Percentiles rank a stretch among this genome's conserved stretches.
Evolutionary conservation across 768 basidiomycete genomes (phyloP).

Genomic region (Phylloporus sp.): DNA sequence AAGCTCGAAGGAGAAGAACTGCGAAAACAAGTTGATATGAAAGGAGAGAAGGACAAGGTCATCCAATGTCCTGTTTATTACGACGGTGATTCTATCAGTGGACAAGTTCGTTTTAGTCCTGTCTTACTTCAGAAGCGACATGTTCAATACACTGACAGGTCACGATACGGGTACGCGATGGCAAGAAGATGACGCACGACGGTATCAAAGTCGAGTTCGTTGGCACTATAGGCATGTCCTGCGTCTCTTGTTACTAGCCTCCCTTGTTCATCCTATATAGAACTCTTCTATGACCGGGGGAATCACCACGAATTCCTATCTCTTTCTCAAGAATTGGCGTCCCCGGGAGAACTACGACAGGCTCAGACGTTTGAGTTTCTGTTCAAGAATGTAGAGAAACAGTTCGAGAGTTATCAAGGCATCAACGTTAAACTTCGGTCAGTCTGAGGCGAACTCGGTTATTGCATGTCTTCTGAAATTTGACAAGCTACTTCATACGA

Average conservation of each 20-base stretch:
- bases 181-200: slow-evolving; percentile 91
- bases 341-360: slow-evolving; percentile 95
- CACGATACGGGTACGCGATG: slow-evolving; percentile 84
- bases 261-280: slow-evolving; percentile 22
- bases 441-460: slow-evolving; percentile 21
- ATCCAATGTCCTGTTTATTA: slow-evolving; percentile 90
- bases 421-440: slow-evolving; percentile 97
- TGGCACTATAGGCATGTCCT: slow-evolving; percentile 82
- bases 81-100: slow-evolving; percentile 89
- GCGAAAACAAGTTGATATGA: slow-evolving; percentile 86
- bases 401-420: slow-evolving; percentile 96
- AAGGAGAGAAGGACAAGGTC: slow-evolving; percentile 82
- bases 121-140: neutral
- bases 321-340: slow-evolving; percentile 89
- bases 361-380: slow-evolving; percentile 95
- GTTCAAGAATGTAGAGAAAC: slow-evolving; percentile 99
- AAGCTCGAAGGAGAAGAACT: slow-evolving; percentile 83
- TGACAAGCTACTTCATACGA: slow-evolving; percentile 80
- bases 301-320: slow-evolving; percentile 99
- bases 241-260: neutral
- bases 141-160: slow-evolving; percentile 45
- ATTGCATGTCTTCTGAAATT: slow-evolving; percentile 3
- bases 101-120: slow-evolving; percentile 56
- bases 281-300: slow-evolving; percentile 94
- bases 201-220: slow-evolving; percentile 98